A percentile compares a stretch with the other conserved stretches of the same genome.
Evolutionary conservation across 208 protist genomes (phyloP).

Genomic region (Trypanosoma theileri): DNA sequence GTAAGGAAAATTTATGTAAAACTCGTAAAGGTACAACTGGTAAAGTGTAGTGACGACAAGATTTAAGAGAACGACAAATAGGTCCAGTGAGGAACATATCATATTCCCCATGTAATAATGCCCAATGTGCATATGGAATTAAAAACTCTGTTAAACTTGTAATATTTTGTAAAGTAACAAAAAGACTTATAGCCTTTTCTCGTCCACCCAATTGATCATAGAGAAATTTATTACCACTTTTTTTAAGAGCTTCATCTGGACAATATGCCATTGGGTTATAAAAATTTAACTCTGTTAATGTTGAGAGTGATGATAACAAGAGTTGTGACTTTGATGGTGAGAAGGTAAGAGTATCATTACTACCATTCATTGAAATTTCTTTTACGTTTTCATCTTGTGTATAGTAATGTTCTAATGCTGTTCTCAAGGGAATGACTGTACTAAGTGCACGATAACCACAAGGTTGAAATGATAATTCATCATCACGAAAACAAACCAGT

Average conservation of each 20-base stretch:
- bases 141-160: slow-evolving; percentile 23
- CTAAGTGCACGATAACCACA: slow-evolving; percentile 44
- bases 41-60: slow-evolving; percentile 29
- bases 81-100: slow-evolving; percentile 25
- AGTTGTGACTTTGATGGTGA: slow-evolving; percentile 18
- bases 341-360: neutral
- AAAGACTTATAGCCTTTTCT: slow-evolving; percentile 21
- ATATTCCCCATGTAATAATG: slow-evolving; percentile 10
- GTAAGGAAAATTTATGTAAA: slow-evolving; percentile 44
- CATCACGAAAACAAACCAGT: slow-evolving; percentile 45
- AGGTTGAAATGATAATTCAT: slow-evolving; percentile 64
- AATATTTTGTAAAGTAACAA: slow-evolving; percentile 31
- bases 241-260: slow-evolving; percentile 25
- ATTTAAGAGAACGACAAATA: slow-evolving; percentile 21
- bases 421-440: slow-evolving; percentile 26
- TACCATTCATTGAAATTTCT: neutral
- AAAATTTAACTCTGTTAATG: slow-evolving; percentile 34
- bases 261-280: slow-evolving; percentile 25
- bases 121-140: slow-evolving; percentile 27
- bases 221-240: slow-evolving; percentile 14
- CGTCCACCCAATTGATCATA: slow-evolving; percentile 26
- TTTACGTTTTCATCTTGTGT: neutral
- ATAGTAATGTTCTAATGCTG: slow-evolving; percentile 24
- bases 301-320: slow-evolving; percentile 23
- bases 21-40: slow-evolving; percentile 45